Evolutionary conservation across 2,329 filamentous ascomycete species (phyloP).

Genomic region (Ophiostoma populinum): DNA sequence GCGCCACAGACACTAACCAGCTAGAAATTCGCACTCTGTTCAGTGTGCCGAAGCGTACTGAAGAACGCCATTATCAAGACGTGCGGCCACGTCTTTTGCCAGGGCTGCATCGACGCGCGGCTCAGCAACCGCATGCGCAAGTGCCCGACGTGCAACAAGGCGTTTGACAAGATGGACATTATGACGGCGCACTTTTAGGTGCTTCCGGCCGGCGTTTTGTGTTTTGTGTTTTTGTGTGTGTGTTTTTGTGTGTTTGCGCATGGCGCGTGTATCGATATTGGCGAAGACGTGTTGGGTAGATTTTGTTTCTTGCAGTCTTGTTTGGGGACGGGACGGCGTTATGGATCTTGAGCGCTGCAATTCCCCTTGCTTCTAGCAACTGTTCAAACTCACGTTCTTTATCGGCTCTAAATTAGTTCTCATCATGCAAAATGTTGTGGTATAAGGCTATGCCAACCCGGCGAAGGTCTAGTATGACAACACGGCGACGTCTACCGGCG

Average conservation of each 20-base stretch:
- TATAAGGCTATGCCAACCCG: too few relatives aligned
- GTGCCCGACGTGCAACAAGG: conserved; percentile 82
- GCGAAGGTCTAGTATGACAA: too few relatives aligned
- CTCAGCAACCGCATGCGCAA: conserved; percentile 83
- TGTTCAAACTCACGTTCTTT: too few relatives aligned
- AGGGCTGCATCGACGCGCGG: conserved; percentile 74
- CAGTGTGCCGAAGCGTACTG: conserved; percentile 81
- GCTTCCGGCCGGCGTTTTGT: not conserved
- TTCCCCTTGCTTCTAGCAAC: too few relatives aligned
- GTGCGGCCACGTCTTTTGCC: conserved; percentile 91
- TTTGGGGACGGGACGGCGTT: too few relatives aligned
- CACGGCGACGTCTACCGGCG: too few relatives aligned
- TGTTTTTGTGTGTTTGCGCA: not conserved
- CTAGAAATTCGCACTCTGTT: conserved; percentile 66
- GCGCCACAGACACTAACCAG: conserved; percentile 16
- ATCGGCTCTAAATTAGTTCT: too few relatives aligned
- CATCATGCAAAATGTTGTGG: too few relatives aligned
- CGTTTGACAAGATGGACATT: conserved; percentile 80
- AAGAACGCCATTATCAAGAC: conserved; percentile 89
- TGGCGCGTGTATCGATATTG: too few relatives aligned
- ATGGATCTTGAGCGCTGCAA: too few relatives aligned
- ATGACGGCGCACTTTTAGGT: conserved; percentile 48
- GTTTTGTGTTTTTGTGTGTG: not conserved
- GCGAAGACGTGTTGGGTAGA: too few relatives aligned
- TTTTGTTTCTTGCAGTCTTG: too few relatives aligned